Percentiles rank a stretch among this genome's conserved stretches.
These are phyloP conservation scores for Geranomyces variabilis DNA, from an alignment of 192 early-diverging fungal species.

Conservation along the genomic window DNA sequence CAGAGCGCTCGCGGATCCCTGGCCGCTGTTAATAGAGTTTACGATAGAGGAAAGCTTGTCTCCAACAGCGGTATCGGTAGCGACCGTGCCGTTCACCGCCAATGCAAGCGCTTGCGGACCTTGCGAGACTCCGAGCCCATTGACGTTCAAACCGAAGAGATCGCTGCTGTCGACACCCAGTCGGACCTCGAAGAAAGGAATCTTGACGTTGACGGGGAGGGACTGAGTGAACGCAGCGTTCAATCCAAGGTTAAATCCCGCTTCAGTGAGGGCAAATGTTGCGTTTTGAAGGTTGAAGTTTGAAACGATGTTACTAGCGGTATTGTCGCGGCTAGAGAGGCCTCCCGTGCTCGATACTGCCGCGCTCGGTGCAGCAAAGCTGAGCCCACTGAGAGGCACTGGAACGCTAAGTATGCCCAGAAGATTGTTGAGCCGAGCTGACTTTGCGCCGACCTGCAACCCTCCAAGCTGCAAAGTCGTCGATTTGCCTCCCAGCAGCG, in stretches of 20 bases:
- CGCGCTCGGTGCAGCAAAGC: background rate
- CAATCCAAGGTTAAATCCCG: slow-evolving; percentile 7
- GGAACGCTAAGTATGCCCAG: background rate
- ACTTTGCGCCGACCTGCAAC: background rate
- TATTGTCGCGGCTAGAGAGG: background rate
- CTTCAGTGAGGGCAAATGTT: slow-evolving; percentile 17
- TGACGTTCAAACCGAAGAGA: slow-evolving; percentile 7
- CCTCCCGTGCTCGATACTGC: background rate
- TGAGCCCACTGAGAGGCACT: background rate
- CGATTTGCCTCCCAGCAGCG: background rate
- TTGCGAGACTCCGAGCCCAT: slow-evolving; percentile 4
- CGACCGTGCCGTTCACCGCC: slow-evolving; percentile 1
- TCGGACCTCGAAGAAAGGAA: slow-evolving; percentile 10
- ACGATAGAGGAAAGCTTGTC: slow-evolving; percentile 16
- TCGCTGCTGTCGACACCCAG: slow-evolving; percentile 20
- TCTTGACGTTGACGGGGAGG: slow-evolving; percentile 4
- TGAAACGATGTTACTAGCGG: background rate
- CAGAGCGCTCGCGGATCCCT: slow-evolving; percentile 2
- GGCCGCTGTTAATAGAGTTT: background rate
- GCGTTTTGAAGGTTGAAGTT: slow-evolving; percentile 12
- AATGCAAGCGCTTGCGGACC: slow-evolving; percentile 10
- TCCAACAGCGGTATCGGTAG: slow-evolving; percentile 12
- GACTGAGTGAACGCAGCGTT: background rate
- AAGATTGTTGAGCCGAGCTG: background rate
- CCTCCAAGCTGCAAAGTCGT: slow-evolving; percentile 6